Evolutionary conservation across 2,329 filamentous ascomycete species (phyloP).

Genomic region (Diplocarpon mali): DNA sequence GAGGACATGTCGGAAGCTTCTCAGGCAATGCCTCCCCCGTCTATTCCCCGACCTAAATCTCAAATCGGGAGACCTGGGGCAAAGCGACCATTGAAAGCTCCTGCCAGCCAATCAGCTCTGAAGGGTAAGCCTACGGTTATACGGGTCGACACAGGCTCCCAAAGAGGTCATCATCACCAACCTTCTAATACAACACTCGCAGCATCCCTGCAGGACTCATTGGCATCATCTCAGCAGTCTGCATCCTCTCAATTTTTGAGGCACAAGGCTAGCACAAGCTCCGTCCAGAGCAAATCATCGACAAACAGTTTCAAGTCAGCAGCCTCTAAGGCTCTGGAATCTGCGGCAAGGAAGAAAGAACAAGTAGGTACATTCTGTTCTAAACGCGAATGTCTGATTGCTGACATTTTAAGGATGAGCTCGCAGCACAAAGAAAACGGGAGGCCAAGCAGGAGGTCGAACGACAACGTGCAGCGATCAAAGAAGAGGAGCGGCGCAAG

Average conservation of each 20-base stretch:
- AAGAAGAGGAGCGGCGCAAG: constrained; percentile 53
- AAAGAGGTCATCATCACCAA: constrained; percentile 51
- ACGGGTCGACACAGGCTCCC: constrained; percentile 56
- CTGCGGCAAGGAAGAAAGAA: constrained; percentile 73
- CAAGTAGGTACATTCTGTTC: constrained; percentile 32
- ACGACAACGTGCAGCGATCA: constrained; percentile 56
- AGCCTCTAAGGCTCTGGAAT: constrained; percentile 58
- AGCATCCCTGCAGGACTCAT: constrained; percentile 46
- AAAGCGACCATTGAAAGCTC: constrained; percentile 50
- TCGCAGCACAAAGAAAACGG: constrained; percentile 64
- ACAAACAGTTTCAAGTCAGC: constrained; percentile 55
- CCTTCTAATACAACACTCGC: constrained; percentile 47
- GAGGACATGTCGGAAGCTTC: constrained; percentile 44
- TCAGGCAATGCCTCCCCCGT: constrained; percentile 46
- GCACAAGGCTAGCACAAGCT: constrained; percentile 51
- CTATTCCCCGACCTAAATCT: constrained; percentile 41
- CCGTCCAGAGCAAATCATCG: constrained; percentile 29
- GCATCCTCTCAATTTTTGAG: constrained; percentile 38
- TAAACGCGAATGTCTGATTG: not conserved
- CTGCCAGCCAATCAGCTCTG: constrained; percentile 41
- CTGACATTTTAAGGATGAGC: constrained; percentile 48
- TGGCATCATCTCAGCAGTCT: constrained; percentile 33
- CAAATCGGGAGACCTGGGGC: constrained; percentile 38
- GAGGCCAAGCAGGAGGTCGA: constrained; percentile 76
- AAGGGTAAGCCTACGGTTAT: constrained; percentile 62